Evolutionary conservation across 75 land plant genomes (phyloP).

Genomic region (Selaginella tamariscina): DNA sequence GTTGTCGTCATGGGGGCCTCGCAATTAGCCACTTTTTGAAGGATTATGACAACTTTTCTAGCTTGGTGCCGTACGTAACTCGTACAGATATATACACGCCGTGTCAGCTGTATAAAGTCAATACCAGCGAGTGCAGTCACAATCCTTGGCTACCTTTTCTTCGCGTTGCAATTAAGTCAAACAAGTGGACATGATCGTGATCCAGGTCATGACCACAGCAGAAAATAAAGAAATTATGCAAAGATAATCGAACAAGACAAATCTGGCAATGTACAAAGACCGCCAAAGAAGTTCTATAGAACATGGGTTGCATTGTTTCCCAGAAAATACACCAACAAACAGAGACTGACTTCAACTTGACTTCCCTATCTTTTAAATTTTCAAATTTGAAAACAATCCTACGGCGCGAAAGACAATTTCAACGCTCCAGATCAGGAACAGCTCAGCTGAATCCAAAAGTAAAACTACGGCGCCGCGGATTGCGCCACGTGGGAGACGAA

Average conservation of each 20-base stretch:
- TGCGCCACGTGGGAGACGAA: background rate
- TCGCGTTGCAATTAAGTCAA: too few relatives aligned
- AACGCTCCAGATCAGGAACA: background rate
- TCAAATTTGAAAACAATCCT: background rate
- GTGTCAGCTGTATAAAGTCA: too few relatives aligned
- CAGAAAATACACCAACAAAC: background rate
- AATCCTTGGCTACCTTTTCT: too few relatives aligned
- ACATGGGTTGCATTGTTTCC: background rate
- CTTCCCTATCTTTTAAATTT: background rate
- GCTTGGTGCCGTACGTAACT: too few relatives aligned
- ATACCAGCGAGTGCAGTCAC: too few relatives aligned
- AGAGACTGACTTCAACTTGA: too few relatives aligned
- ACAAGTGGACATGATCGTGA: background rate
- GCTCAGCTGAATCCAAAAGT: background rate
- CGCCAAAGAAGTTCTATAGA: background rate
- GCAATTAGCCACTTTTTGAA: too few relatives aligned
- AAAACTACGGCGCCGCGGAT: background rate
- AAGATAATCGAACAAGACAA: background rate
- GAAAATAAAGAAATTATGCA: background rate
- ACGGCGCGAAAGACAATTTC: background rate
- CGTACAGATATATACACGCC: too few relatives aligned
- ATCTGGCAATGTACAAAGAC: background rate
- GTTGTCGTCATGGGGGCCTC: too few relatives aligned
- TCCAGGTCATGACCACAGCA: background rate
- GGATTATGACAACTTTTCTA: too few relatives aligned